Evolutionary conservation across 2,329 filamentous ascomycete species (phyloP).

Genomic region (Botrytis cinerea): DNA sequence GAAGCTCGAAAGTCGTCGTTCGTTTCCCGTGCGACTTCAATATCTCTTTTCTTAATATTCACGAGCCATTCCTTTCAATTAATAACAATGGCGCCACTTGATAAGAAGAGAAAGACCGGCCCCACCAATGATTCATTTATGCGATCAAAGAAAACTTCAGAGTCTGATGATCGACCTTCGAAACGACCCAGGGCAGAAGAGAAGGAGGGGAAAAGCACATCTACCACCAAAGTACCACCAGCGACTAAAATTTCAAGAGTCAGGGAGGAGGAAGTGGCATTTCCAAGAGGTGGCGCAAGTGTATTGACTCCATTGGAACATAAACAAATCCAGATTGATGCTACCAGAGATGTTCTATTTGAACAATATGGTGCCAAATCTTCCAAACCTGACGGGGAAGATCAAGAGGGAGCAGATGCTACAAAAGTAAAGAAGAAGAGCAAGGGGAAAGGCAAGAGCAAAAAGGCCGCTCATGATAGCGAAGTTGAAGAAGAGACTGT

Average conservation of each 20-base stretch:
- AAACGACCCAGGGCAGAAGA: conserved; percentile 39
- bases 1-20: conserved; percentile 10
- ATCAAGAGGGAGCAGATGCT: conserved; percentile 38
- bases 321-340: conserved; percentile 94
- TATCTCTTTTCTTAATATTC: conserved; percentile 14
- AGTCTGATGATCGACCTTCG: conserved; percentile 36
- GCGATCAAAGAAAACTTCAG: conserved; percentile 36
- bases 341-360: conserved; percentile 86
- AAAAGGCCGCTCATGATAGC: conserved; percentile 53
- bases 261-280: conserved; percentile 82
- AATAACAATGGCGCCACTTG: conserved; percentile 40
- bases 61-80: neutral
- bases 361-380: conserved; percentile 69
- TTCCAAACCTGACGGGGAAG: conserved; percentile 43
- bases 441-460: conserved; percentile 57
- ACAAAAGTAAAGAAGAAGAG: conserved; percentile 43
- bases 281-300: conserved; percentile 89
- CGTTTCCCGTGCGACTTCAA: conserved; percentile 10
- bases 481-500: conserved; percentile 54
- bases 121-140: conserved; percentile 42
- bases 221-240: conserved; percentile 29
- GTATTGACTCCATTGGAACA: conserved; percentile 90
- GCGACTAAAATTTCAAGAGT: conserved; percentile 46
- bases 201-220: conserved; percentile 31
- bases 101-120: conserved; percentile 40